phyloP scores from a whole-genome alignment of 2,329 filamentous ascomycete genomes.

The Cladosporium sp. region DNA sequence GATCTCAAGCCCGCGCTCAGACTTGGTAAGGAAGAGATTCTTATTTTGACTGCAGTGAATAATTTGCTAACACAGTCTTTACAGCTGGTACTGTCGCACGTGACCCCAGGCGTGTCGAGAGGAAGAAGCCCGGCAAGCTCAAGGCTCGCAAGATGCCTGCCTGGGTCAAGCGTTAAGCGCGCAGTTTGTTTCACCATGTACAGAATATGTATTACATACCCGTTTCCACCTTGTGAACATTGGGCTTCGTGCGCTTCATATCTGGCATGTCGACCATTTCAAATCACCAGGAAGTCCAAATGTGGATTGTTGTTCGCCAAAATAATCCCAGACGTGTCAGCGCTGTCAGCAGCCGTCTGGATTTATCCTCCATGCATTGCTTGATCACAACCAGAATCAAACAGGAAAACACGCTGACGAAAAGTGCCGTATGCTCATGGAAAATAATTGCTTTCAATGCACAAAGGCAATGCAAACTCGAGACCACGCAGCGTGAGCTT shows the following conservation, averaged over 20 bases:
- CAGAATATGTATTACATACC: constrained; percentile 23
- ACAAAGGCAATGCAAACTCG: neutral
- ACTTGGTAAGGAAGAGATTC: constrained; percentile 67
- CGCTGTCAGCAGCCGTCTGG: neutral
- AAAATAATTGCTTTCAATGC: neutral
- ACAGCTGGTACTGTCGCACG: constrained; percentile 89
- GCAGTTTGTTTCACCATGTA: constrained; percentile 19
- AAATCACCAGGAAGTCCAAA: neutral
- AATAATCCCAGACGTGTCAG: neutral
- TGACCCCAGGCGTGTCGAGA: constrained; percentile 89
- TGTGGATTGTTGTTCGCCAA: neutral
- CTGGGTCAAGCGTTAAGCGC: constrained; percentile 80
- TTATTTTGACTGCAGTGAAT: neutral
- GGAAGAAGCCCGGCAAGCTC: constrained; percentile 94
- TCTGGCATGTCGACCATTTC: neutral
- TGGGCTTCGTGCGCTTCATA: neutral
- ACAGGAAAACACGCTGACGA: neutral
- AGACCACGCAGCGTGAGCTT: neutral
- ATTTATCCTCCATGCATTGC: neutral
- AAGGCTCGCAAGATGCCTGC: constrained; percentile 98
- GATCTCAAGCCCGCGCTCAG: constrained; percentile 83
- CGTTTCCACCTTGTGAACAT: constrained; percentile 12
- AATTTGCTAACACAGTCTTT: constrained; percentile 46
- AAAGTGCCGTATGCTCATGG: neutral
- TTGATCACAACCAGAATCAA: neutral